Evolutionary conservation across 306 rosid species (phyloP), one percentile per base, ranked within the genome.

Genomic region (Fragaria vesca): DNA sequence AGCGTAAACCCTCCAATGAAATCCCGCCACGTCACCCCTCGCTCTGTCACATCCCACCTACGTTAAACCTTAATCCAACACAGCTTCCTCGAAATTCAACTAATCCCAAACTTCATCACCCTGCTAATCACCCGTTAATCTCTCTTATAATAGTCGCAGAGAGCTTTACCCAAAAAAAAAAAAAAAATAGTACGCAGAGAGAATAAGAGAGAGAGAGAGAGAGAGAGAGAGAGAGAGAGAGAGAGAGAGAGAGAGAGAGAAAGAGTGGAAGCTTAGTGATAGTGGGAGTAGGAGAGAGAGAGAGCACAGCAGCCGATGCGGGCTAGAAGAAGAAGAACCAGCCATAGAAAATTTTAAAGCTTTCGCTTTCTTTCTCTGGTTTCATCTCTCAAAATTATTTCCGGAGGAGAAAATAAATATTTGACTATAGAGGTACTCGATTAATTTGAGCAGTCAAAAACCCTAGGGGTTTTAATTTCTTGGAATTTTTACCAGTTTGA

Each of bases 191-290:
- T 32, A n/a, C 76, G 45, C 71, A 72, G 51, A 28, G 75, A 4
- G 55, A 50, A 50, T 20, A 4, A 43, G 74, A 68, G 12, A 12
- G 17, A 12, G 65, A 12, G 65, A 13, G 72, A 16, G 79, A 71
- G 45, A 65, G 24, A 52, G 74, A 68, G 57, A 1, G 7, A 5
- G 45, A 34, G 69, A 32, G 45, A 65, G 6, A 16, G 69, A 12
- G 65, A 13, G 72, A 43, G 74, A 68, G 12, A 12, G 17, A 12
- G 65, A 12, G 65, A 13, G 72, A 16, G 79, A 71, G 45, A 65
- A 32, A 52, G 74, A 68, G 34, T 54, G 58, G 77, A 72, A 72
- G 84, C 74, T 1, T 40, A 54, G 76, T 71, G 68, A 46, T 55
- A 58, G 57, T 24, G 38, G 46, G 68, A 24, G 34, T 32, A 32